These are phyloP conservation scores for Halteria grandinella DNA, from an alignment of 73 alveolate species.

Conservation along the genomic window DNA sequence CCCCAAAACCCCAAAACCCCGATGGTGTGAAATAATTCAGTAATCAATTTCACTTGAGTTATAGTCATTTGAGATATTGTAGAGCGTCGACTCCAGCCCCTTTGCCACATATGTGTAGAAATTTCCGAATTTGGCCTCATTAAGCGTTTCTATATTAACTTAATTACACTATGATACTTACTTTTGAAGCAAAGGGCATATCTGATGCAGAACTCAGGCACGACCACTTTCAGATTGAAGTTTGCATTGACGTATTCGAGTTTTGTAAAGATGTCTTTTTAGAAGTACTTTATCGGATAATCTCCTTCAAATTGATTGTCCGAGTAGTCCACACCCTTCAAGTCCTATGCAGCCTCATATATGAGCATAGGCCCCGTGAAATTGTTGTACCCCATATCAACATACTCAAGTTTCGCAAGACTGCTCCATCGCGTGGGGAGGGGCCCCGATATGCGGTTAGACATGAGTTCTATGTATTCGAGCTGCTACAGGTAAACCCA, in stretches of 20 bases:
- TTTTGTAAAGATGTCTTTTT: constrained; percentile 36
- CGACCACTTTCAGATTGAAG: constrained; percentile 17
- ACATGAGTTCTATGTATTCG: constrained; percentile 42
- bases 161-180: too few relatives aligned
- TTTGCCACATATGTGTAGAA: too few relatives aligned
- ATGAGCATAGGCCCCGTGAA: constrained; percentile 62
- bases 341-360: constrained; percentile 13
- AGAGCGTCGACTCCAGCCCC: too few relatives aligned
- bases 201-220: constrained; percentile 55
- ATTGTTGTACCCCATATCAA: constrained; percentile 54
- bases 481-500: constrained; percentile 33
- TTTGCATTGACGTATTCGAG: constrained; percentile 50
- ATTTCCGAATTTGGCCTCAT: too few relatives aligned
- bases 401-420: not conserved
- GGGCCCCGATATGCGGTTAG: constrained; percentile 59
- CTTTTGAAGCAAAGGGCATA: constrained; percentile 56
- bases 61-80: too few relatives aligned
- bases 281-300: constrained; percentile 64
- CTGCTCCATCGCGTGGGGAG: constrained; percentile 41
- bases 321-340: constrained; percentile 57
- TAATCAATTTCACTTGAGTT: too few relatives aligned
- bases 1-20: too few relatives aligned
- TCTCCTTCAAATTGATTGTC: constrained; percentile 60
- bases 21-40: too few relatives aligned
- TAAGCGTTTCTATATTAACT: too few relatives aligned